Base-by-base conservation (phyloP, 108 stramenopile genomes). In the Cyclotella sp. region DNA sequence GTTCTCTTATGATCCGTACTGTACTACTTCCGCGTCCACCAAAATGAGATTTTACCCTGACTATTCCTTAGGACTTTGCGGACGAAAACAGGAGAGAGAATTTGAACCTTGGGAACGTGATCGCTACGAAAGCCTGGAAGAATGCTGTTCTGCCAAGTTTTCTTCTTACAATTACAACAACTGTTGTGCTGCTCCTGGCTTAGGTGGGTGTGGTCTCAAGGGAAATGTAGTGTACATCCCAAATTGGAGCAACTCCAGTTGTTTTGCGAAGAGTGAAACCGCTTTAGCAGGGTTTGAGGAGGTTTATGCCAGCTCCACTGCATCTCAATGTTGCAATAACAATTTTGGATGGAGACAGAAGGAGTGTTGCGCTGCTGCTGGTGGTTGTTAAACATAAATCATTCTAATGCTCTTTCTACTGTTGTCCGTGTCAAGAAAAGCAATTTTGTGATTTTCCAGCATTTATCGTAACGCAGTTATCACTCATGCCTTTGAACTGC, bases 71-170 rank as follows among this genome's bases (percentile, higher is more conserved):
- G 28, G 45, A 19, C 24, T 27, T 24, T 68, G 66, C 46, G 57
- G 44, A 24, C 41, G 45, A 1, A 61, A 60, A 58, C 24, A 68
- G 45, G 14, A 0, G 19, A 41, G 52, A 9, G 61, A 73, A 4
- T 47, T 68, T 44, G 47, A 68, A 42, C 28, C 45, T 19, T 61
- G 6, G 10, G 45, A 76, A 6, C 4, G 46, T 13, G 57, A 68
- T 2, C 9, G 47, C 24, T 76, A 76, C 30, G 67, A 76, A 13
- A 61, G 57, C 13, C 59, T 67, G 26, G 75, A 76, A 44, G 66
- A 76, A 26, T 76, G 75, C 44, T 76, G 75, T 49, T 53, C 26
- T 8, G 42, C 22, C 8, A 55, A 57, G 64, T 75, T 75, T 57
- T 19, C 30, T 18, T 19, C 53, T 27, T 42, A 66, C 44, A 55